These are phyloP conservation scores for Sindora glabra DNA, from an alignment of 306 rosid genomes.

Conservation along the genomic window DNA sequence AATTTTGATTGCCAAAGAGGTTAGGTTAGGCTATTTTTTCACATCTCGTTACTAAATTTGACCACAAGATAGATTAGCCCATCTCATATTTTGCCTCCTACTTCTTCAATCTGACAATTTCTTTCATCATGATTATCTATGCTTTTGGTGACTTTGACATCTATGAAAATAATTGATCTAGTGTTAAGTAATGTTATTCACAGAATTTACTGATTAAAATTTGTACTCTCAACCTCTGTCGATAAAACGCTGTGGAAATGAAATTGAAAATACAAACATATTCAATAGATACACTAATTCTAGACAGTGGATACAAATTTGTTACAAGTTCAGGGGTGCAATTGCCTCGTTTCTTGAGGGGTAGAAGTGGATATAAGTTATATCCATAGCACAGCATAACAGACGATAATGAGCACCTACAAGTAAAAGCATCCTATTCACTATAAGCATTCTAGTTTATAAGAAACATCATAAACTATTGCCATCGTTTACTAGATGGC, in stretches of 20 bases:
- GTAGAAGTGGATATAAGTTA: conserved; percentile 31
- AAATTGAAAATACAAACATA: neutral
- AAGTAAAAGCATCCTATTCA: conserved; percentile 15
- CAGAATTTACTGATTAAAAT: neutral
- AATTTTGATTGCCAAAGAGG: too few relatives aligned
- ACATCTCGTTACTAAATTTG: too few relatives aligned
- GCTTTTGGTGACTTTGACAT: too few relatives aligned
- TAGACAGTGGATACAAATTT: conserved; percentile 21
- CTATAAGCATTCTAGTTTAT: conserved; percentile 23
- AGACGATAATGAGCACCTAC: conserved; percentile 22
- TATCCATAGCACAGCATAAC: conserved; percentile 10
- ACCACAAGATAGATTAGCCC: too few relatives aligned
- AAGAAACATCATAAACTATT: conserved; percentile 34
- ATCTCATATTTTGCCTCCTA: too few relatives aligned
- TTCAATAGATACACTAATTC: conserved; percentile 11
- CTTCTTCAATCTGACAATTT: too few relatives aligned
- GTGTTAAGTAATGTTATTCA: too few relatives aligned
- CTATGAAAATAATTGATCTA: too few relatives aligned
- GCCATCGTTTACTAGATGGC: conserved; percentile 63
- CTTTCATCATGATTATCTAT: too few relatives aligned
- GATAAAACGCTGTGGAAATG: neutral
- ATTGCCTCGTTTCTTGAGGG: conserved; percentile 33
- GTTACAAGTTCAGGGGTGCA: conserved; percentile 42
- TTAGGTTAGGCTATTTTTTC: too few relatives aligned
- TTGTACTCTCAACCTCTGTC: neutral